Evolutionary conservation across 2,329 filamentous ascomycete genomes (phyloP), one percentile per base, ranked within the genome.

Genomic region (Xylariales sp.): DNA sequence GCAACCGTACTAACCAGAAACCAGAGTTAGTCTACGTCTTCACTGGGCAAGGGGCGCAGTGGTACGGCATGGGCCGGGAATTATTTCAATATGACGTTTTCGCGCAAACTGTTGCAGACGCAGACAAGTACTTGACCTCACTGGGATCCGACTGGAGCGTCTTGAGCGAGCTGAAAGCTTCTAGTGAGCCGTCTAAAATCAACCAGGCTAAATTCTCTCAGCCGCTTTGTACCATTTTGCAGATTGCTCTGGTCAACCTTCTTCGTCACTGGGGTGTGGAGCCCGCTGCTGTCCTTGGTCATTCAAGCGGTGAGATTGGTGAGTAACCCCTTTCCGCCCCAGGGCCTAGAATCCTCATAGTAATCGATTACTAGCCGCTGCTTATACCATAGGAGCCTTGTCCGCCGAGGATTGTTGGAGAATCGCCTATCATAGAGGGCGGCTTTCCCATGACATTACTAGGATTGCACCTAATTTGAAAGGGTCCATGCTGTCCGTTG

Each of bases 241-340:
- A 64, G 10, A 50, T 64, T 16, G 61, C 61, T 50, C 45, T 64
- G 1, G 30, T 64, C 41, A 28, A 64, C 6, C 61, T 64, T 18
- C 45, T 64, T 12, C 50, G 41, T 1, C 3, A 32, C 7, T 55
- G 41, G 41, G 53, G 53, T 34, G 10, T 64, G n/a, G 18, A 36
- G 2, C 52, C 50, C 5, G 30, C 28, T 34, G 30, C 54, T 23
- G 54, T 64, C 32, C 54, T 57, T 43, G 62, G 62, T 3, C 62
- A 64, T 53, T 64, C 62, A 3, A 43, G 30, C 14, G 62, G 62
- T 4, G 62, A 64, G 32, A 58, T 64, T 18, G 59, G 48, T 58
- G 30, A 58, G 55, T 32, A 46, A 32, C 14, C 16, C 28, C 7
- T n/a, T 58, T n/a, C 9, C 34, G 6, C 28, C 28, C 0, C 14